Conservation (phyloP, 23 red algal species). For the Gracilaria gracilis region DNA sequence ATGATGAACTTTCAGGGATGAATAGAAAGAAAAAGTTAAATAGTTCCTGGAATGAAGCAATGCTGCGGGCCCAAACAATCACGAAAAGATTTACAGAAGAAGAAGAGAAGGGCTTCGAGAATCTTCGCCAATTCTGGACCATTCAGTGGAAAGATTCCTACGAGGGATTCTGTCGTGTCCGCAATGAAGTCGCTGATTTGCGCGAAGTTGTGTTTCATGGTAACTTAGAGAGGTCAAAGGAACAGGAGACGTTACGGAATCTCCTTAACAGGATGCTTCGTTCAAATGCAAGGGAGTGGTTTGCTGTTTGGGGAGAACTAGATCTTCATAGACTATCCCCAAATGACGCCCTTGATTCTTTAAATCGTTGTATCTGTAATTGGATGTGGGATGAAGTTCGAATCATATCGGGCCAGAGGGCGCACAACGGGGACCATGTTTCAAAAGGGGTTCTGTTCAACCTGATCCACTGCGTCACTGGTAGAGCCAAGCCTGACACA, state of each 20-base stretch:
- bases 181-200: constrained; percentile 7
- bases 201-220: constrained; percentile 19
- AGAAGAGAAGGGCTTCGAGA: background rate
- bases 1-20: background rate
- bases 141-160: constrained; percentile 4
- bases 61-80: background rate
- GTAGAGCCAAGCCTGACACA: background rate
- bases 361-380: background rate
- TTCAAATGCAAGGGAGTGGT: constrained; percentile 21
- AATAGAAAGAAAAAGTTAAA: background rate
- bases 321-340: constrained; percentile 20
- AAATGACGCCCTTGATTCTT: background rate
- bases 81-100: background rate
- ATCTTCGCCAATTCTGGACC: constrained; percentile 8
- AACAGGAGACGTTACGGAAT: background rate
- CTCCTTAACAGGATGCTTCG: constrained; percentile 11
- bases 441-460: constrained; percentile 27
- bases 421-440: background rate
- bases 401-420: constrained; percentile 14
- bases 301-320: constrained; percentile 18
- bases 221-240: background rate
- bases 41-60: background rate
- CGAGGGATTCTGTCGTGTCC: constrained; percentile 8
- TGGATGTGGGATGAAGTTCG: constrained; percentile 36
- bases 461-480: constrained; percentile 1